A percentile compares a stretch with the other conserved stretches of the same genome.
These are phyloP conservation scores for Pichia paraexigua DNA, from an alignment of 805 yeast species.

Conservation along the genomic window DNA sequence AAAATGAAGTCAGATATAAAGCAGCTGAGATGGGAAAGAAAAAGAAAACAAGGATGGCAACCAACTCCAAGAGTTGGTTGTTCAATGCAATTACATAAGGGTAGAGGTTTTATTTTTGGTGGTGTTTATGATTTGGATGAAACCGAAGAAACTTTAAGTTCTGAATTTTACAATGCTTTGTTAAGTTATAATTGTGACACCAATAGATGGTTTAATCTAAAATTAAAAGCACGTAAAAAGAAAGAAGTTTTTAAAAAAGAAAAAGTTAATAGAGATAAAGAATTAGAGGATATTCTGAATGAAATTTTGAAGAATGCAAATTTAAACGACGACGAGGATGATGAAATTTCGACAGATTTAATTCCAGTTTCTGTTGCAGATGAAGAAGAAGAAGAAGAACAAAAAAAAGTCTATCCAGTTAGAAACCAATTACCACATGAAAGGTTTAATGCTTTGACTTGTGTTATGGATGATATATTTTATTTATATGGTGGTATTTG, in stretches of 20 bases:
- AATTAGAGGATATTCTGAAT: slow-evolving; percentile 74
- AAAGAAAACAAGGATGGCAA: slow-evolving; percentile 81
- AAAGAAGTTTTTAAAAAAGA: slow-evolving; percentile 35
- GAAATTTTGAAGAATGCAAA: slow-evolving; percentile 68
- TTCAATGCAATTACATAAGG: slow-evolving; percentile 79
- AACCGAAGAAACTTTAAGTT: slow-evolving; percentile 85
- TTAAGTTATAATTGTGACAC: slow-evolving; percentile 77
- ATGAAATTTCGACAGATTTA: slow-evolving; percentile 21
- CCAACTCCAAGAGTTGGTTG: slow-evolving; percentile 96
- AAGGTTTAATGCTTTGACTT: slow-evolving; percentile 77
- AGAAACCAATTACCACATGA: slow-evolving; percentile 71
- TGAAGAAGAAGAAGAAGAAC: slow-evolving; percentile 30
- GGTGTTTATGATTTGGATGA: slow-evolving; percentile 95
- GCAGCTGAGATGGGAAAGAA: slow-evolving; percentile 78
- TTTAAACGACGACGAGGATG: slow-evolving; percentile 39
- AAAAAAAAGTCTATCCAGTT: slow-evolving; percentile 40
- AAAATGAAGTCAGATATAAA: slow-evolving; percentile 80
- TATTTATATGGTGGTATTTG: slow-evolving; percentile 87
- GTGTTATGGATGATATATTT: slow-evolving; percentile 76
- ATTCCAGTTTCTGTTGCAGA: slow-evolving; percentile 34
- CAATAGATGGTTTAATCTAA: slow-evolving; percentile 79
- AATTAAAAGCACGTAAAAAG: slow-evolving; percentile 55
- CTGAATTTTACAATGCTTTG: slow-evolving; percentile 73
- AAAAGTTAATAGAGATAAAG: slow-evolving; percentile 59
- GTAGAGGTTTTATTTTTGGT: slow-evolving; percentile 88